Evolutionary conservation across 2,329 filamentous ascomycete species (phyloP), one percentile per base, ranked within the genome.

Genomic region (Colletotrichum musae): DNA sequence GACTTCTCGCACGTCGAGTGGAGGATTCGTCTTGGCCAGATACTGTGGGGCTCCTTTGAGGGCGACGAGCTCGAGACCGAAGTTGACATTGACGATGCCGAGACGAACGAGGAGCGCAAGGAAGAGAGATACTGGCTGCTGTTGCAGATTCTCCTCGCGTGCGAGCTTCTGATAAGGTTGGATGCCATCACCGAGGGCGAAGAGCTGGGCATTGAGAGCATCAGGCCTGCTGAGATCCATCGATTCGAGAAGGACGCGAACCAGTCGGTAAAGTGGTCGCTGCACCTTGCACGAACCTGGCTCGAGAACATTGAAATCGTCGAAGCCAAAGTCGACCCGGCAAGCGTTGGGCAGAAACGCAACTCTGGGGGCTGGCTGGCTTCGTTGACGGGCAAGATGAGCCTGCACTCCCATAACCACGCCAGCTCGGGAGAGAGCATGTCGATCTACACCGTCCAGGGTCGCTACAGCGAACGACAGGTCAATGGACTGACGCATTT

Each of bases 1-100:
- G 91, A 94, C 78, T 92, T 94, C 72, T 92, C 91, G 21, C 85
- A 90, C 39, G 89, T 94, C 6, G 92, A 94, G 76, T 94, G 91
- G 91, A 87, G 92, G 45, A 91, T 94, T 67, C 85, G 91, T 13
- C 82, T 94, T 1, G 92, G 92, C 6, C 92, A 93, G 78, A 85
- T 94, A 50, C 79, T 94, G 2, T 94, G 92, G 91, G 90, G 87
- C 16, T 80, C 83, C 16, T 80, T 82, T 6, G 76, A 84, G 28
- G 86, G 87, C 50, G 87, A 88, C 71, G 82, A 85, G 54, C 72
- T 86, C n/a, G 84, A 85, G 51, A 88, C 89, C 67, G 84, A 84
- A 24, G 82, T 85, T n/a, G 82, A 83, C 12, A 83, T 86, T 54
- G 82, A 83, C 57, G 85, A 88, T 68, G 83, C 82, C 21, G 81